Evolutionary conservation across 2,329 filamentous ascomycete genomes (phyloP), one percentile per base, ranked within the genome.

Genomic region (Talaromyces sp.): DNA sequence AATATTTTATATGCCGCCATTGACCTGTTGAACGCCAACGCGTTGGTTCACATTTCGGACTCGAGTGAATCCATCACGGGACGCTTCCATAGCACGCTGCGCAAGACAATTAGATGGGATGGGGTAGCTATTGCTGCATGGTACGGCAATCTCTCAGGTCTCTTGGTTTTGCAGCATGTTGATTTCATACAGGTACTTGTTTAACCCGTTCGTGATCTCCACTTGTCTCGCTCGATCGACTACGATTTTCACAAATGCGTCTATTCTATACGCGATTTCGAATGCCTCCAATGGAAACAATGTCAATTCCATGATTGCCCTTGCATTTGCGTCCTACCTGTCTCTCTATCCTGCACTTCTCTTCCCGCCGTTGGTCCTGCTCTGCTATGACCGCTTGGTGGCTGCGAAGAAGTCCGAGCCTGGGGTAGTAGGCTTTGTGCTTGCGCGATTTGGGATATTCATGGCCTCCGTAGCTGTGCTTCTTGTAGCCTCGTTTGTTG

Each of bases 151-250:
- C 2, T 2, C 5, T 40, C 36, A 40, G 14, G 36, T 40, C 36
- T 14, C 14, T 40, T 40, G 36, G n/a, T 16, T 40, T 7, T 33
- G 36, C 36, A n/a, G 2, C 14, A 40, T 40, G 28, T 47, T 66
- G 53, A 67, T 54, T 23, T 23, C 34, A 10, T n/a, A 9, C 12
- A 95, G 91, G 66, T 98, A 91, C 73, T 85, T 99, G 2, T 94
- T 98, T 79, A 98, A 96, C 73, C 95, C 95, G 0, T 96, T 96
- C 73, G 96, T 93, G 1, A 86, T 99, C 64, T 87, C 92, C 52
- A 93, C 92, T 18, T 98, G 94, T 74, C 84, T 99, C 63, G 94
- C 90, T 30, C 89, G 94, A 47, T 91, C 95, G 1, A 97, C 94
- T 0, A 91, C 87, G 65, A 87, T 94, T 62, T 94, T 99, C 73